Evolutionary conservation across 2,329 filamentous ascomycete species (phyloP).

Genomic region (Penicillium polonicum): DNA sequence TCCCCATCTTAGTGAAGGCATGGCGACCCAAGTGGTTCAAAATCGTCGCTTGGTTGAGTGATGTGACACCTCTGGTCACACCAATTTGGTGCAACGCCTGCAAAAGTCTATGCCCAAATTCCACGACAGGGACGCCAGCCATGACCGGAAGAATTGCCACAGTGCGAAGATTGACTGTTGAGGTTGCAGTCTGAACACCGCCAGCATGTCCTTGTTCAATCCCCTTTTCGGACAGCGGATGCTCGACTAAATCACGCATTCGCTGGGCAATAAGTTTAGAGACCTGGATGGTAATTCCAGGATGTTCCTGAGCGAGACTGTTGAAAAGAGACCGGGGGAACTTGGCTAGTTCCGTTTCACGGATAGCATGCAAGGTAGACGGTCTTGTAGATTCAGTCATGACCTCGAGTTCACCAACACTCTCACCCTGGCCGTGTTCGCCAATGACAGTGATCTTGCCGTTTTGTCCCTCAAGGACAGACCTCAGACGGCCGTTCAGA

Average conservation of each 20-base stretch:
- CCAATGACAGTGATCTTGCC: conserved; percentile 82
- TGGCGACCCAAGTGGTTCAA: conserved; percentile 92
- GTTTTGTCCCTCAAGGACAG: conserved; percentile 77
- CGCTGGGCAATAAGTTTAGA: conserved; percentile 96
- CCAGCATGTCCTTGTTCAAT: conserved; percentile 61
- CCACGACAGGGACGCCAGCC: conserved; percentile 85
- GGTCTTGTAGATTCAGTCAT: conserved; percentile 91
- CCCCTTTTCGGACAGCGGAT: conserved; percentile 66
- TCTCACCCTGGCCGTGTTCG: conserved; percentile 95
- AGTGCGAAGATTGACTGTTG: conserved; percentile 87
- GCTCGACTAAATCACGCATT: conserved; percentile 85
- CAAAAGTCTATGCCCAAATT: conserved; percentile 87
- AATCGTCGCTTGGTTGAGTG: conserved; percentile 89
- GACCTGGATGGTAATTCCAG: conserved; percentile 97
- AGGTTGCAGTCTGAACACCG: conserved; percentile 60
- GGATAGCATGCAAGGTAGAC: conserved; percentile 89
- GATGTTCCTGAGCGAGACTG: conserved; percentile 93
- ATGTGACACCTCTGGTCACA: conserved; percentile 83
- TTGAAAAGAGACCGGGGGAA: conserved; percentile 96
- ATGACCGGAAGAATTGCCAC: conserved; percentile 91
- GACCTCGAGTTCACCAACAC: conserved; percentile 94
- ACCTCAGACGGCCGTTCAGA: conserved; percentile 83
- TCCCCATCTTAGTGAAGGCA: conserved; percentile 96
- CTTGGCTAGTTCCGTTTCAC: conserved; percentile 93
- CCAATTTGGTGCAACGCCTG: conserved; percentile 87